Base-by-base conservation (phyloP, 2,329 filamentous ascomycete species). In the Whalleya microplaca region DNA sequence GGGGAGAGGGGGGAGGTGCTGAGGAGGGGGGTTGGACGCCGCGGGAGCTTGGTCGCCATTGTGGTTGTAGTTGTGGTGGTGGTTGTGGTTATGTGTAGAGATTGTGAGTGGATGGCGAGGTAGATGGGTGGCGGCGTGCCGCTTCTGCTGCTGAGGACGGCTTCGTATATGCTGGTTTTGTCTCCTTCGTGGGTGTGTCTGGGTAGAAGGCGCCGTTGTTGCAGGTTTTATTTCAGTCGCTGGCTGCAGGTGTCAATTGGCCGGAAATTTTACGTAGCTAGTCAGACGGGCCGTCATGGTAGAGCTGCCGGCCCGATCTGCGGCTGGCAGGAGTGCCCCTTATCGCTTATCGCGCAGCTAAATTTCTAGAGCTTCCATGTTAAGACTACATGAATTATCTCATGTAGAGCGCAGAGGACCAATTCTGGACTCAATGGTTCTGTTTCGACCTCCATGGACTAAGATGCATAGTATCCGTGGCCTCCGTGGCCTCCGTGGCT, bases 1-100 rank as follows among this genome's bases (percentile, higher is more conserved):
- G 54, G 49, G 47, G 23, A 21, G 40, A 21, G 19, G 48, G 21
- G 9, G 23, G 48, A 10, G 53, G 14, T 41, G 50, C 19, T 20
- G 23, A 27, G 23, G 32, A 14, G 4, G 4, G 14, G 32, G 8
- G 18, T 41, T 55, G 73, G 70, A 48, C 69, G 64, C 64, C 71
- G 60, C 42, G 74, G 66, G 59, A 75, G 68, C 60, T 69, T 69
- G 53, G 69, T 62, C 42, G 69, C 69, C 70, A 72, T 73, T 63
- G 59, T 64, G 51, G 48, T 5, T 40, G 4, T 41, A 42, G 19
- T 47, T 23, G 37, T 45, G 48, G 48, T 53, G 41, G 51, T 55
- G 37, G 51, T 51, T 53, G 49, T 41, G 47, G n/a, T n/a, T n/a
- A n/a, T n/a, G n/a, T n/a, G n/a, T n/a, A n/a, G n/a, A n/a, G n/a